Evolutionary conservation across 2,329 filamentous ascomycete species (phyloP).

Genomic region (Fusarium sp.): DNA sequence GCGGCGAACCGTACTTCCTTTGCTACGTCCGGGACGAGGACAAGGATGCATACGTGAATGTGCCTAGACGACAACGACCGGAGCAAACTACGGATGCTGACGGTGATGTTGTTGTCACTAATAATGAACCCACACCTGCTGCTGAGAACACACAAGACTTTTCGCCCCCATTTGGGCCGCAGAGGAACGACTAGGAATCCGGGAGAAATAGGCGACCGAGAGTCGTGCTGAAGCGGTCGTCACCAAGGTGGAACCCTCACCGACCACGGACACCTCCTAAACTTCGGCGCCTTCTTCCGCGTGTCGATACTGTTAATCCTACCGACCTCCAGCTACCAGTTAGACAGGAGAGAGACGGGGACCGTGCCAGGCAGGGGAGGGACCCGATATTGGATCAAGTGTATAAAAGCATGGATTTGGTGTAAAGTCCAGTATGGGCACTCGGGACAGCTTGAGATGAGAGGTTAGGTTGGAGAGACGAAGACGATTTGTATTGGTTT

Average conservation of each 20-base stretch:
- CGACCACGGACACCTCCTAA: background rate
- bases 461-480: background rate
- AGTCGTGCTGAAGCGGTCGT: background rate
- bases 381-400: background rate
- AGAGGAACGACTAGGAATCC: slow-evolving; percentile 33
- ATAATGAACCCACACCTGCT: slow-evolving; percentile 10
- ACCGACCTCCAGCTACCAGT: background rate
- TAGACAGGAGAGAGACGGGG: background rate
- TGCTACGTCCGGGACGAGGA: slow-evolving; percentile 78
- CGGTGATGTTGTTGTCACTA: slow-evolving; percentile 35
- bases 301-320: background rate
- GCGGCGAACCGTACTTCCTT: slow-evolving; percentile 81
- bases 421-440: background rate
- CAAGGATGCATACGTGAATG: slow-evolving; percentile 62
- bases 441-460: background rate
- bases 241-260: background rate
- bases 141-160: slow-evolving; percentile 7
- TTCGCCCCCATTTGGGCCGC: slow-evolving; percentile 31
- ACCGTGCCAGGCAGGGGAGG: background rate
- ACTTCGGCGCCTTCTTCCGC: background rate
- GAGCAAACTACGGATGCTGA: slow-evolving; percentile 37
- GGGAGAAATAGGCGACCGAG: background rate
- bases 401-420: background rate
- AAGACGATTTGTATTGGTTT: slow-evolving; percentile 2
- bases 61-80: slow-evolving; percentile 52